phyloP scores from a whole-genome alignment of 2,329 filamentous ascomycete genomes.

The Nemania abortiva region DNA sequence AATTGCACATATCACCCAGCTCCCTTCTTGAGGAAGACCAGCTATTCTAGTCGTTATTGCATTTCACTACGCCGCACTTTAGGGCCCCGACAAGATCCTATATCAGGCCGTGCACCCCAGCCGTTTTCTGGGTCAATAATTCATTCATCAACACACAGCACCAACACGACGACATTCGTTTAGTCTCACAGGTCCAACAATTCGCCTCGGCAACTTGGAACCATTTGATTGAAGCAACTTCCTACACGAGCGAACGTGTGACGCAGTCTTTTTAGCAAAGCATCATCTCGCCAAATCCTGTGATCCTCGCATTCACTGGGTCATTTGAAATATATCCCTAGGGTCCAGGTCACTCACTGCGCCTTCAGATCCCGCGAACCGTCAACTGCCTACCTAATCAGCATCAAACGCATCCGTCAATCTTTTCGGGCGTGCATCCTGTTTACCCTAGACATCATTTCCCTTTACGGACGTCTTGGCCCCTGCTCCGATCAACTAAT shows the following conservation, averaged over 20 bases:
- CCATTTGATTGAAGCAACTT: slow-evolving; percentile 41
- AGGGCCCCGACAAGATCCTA: slow-evolving; percentile 30
- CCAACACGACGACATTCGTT: slow-evolving; percentile 36
- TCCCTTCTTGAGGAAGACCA: slow-evolving; percentile 44
- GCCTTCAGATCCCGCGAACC: slow-evolving; percentile 27
- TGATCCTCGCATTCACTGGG: slow-evolving; percentile 33
- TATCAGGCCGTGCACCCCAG: slow-evolving; percentile 39
- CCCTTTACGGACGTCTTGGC: slow-evolving; percentile 35
- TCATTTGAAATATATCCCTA: slow-evolving; percentile 33
- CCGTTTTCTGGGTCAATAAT: slow-evolving; percentile 31
- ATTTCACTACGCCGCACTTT: slow-evolving; percentile 15
- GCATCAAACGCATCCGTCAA: slow-evolving; percentile 40
- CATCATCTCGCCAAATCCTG: slow-evolving; percentile 44
- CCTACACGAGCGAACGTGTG: slow-evolving; percentile 39
- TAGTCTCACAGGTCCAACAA: slow-evolving; percentile 42
- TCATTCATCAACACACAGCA: slow-evolving; percentile 18
- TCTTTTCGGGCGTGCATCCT: slow-evolving; percentile 35
- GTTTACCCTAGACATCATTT: slow-evolving; percentile 41
- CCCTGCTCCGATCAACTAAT: slow-evolving; percentile 41
- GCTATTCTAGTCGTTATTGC: slow-evolving; percentile 36
- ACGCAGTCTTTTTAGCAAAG: slow-evolving; percentile 39
- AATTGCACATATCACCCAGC: slow-evolving; percentile 43
- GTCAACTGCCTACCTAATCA: slow-evolving; percentile 4
- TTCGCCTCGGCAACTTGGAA: slow-evolving; percentile 41
- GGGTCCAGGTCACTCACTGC: slow-evolving; percentile 36